phyloP scores from a whole-genome alignment of 179 eudicot species.

The Beta lomatogona region DNA sequence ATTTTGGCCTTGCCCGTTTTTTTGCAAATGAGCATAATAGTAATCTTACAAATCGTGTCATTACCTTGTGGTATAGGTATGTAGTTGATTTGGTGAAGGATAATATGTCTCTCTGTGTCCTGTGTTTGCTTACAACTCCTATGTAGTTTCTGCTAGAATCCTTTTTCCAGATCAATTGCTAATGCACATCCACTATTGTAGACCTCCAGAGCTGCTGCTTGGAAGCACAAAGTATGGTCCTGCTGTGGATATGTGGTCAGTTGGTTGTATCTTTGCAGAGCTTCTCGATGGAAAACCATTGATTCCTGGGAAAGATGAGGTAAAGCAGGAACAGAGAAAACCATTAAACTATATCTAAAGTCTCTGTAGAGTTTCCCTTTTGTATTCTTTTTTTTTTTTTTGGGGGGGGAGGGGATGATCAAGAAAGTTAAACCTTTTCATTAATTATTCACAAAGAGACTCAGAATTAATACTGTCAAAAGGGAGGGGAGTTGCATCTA shows the following conservation, averaged over 20 bases:
- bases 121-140: background rate
- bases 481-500: no score
- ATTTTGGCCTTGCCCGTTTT: conserved; percentile 96
- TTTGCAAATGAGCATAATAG: conserved; percentile 83
- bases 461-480: no score
- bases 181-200: conserved; percentile 23
- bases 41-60: conserved; percentile 93
- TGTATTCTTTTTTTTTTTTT: background rate
- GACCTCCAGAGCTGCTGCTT: conserved; percentile 58
- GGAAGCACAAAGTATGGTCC: conserved; percentile 62
- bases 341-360: background rate
- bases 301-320: conserved; percentile 57
- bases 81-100: conserved; percentile 13
- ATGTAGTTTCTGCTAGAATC: background rate
- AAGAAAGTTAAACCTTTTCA: no score
- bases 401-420: background rate
- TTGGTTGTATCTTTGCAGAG: conserved; percentile 59
- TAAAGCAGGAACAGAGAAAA: conserved; percentile 12
- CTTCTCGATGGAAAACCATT: conserved; percentile 52
- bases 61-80: conserved; percentile 96
- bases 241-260: conserved; percentile 68
- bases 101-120: background rate
- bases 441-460: background rate
- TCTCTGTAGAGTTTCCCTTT: background rate
- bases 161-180: background rate